Percentiles rank a stretch among this genome's conserved stretches.
Evolutionary conservation across 2,329 filamentous ascomycete species (phyloP).

Genomic region (Penicillium sp.): DNA sequence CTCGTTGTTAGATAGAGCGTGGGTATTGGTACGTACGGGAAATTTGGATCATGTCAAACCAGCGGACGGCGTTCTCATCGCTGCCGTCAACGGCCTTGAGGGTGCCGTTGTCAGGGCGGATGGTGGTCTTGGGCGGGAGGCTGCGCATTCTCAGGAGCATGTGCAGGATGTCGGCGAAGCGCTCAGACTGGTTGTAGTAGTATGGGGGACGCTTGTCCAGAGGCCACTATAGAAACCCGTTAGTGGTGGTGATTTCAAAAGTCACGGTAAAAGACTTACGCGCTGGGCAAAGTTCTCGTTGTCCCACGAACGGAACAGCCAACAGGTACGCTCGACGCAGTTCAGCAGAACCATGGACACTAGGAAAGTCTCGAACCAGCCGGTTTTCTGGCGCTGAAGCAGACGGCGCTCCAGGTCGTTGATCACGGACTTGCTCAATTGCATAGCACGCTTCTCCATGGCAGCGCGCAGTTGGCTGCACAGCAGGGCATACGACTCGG

Average conservation of each 20-base stretch:
- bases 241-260: conserved; percentile 2
- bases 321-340: conserved; percentile 60
- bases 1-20: not conserved
- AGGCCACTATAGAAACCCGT: conserved; percentile 46
- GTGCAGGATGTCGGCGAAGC: conserved; percentile 57
- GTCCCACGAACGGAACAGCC: conserved; percentile 57
- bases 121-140: conserved; percentile 42
- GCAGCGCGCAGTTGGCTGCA: conserved; percentile 55
- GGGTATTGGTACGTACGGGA: conserved; percentile 32
- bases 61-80: conserved; percentile 38
- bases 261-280: conserved; percentile 23
- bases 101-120: conserved; percentile 39
- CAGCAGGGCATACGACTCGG: conserved; percentile 51
- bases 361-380: conserved; percentile 60
- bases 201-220: conserved; percentile 52
- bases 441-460: conserved; percentile 54
- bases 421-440: conserved; percentile 55
- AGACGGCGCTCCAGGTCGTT: conserved; percentile 61
- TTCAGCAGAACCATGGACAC: conserved; percentile 58
- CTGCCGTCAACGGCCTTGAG: conserved; percentile 40
- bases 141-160: conserved; percentile 59
- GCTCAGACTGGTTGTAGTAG: conserved; percentile 56
- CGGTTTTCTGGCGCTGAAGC: conserved; percentile 56
- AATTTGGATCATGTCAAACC: conserved; percentile 44
- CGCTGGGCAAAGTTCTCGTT: conserved; percentile 37